Percentiles rank a stretch among this genome's conserved stretches.
These are phyloP conservation scores for Didymellaceae sp. DNA, from an alignment of 2,329 filamentous ascomycete genomes.

Conservation along the genomic window DNA sequence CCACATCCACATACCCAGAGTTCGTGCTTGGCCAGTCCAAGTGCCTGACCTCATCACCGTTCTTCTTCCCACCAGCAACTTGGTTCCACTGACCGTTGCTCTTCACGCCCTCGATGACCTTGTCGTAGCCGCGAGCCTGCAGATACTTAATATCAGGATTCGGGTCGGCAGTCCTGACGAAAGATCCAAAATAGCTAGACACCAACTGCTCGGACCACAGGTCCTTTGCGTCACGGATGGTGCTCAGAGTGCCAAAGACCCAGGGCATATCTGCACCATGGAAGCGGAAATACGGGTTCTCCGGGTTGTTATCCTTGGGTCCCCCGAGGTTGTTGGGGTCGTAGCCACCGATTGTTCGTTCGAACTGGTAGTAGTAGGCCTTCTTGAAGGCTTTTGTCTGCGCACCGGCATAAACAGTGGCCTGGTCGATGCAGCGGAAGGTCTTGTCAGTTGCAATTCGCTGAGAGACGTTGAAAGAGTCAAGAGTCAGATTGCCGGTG, in stretches of 20 bases:
- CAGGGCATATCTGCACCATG: conserved; percentile 62
- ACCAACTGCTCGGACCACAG: conserved; percentile 55
- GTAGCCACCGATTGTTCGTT: conserved; percentile 61
- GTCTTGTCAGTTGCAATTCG: conserved; percentile 64
- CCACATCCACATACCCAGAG: conserved; percentile 56
- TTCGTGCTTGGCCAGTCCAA: conserved; percentile 56
- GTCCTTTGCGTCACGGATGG: conserved; percentile 60
- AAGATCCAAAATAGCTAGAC: conserved; percentile 58
- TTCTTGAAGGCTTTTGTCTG: conserved; percentile 54
- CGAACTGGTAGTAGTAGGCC: conserved; percentile 67
- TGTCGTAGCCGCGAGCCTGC: conserved; percentile 55
- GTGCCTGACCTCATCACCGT: conserved; percentile 48
- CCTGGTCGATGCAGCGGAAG: conserved; percentile 67
- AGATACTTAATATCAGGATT: conserved; percentile 58
- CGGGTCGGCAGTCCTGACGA: conserved; percentile 59
- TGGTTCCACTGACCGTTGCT: conserved; percentile 45
- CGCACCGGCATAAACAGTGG: conserved; percentile 61
- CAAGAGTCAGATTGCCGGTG: conserved; percentile 59
- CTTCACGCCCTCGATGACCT: conserved; percentile 50
- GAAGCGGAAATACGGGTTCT: conserved; percentile 62
- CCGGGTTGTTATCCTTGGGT: conserved; percentile 57
- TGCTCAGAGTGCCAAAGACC: conserved; percentile 60
- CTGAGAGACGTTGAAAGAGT: conserved; percentile 63
- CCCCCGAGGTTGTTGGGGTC: conserved; percentile 62
- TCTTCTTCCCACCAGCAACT: conserved; percentile 44